Percentiles rank a stretch among this genome's conserved stretches.
These are phyloP conservation scores for Glaciozyma antarctica DNA, from an alignment of 768 basidiomycete genomes.

Conservation along the genomic window DNA sequence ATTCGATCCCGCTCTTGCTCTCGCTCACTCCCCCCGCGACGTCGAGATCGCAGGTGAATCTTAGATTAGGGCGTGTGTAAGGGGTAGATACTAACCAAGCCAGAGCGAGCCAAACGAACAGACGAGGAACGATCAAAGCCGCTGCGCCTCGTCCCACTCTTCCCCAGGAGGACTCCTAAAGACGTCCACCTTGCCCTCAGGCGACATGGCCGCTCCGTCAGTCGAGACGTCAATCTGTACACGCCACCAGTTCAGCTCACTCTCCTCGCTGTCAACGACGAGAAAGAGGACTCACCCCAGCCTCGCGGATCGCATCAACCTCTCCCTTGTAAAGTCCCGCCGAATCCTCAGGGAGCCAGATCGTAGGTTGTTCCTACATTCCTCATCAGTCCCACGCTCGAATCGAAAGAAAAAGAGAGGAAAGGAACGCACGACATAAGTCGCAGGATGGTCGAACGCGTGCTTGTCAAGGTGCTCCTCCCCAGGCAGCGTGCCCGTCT, in stretches of 20 bases:
- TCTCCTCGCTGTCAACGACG: too few relatives aligned
- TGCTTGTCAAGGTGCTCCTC: slow-evolving; percentile 35
- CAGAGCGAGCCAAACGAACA: too few relatives aligned
- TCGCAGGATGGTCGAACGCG: slow-evolving; percentile 76
- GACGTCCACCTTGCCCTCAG: slow-evolving; percentile 52
- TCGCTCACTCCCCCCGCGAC: too few relatives aligned
- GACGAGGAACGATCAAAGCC: too few relatives aligned
- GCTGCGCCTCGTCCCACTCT: too few relatives aligned
- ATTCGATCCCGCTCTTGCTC: too few relatives aligned
- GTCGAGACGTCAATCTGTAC: slow-evolving; percentile 25
- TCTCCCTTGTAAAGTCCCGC: slow-evolving; percentile 54
- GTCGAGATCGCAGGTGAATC: too few relatives aligned
- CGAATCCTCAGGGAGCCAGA: slow-evolving; percentile 84
- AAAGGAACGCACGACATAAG: slow-evolving; percentile 39
- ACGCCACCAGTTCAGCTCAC: background rate
- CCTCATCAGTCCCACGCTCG: background rate
- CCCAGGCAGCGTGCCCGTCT: slow-evolving; percentile 22
- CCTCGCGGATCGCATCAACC: slow-evolving; percentile 48
- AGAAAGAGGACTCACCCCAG: slow-evolving; percentile 9
- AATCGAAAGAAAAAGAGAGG: too few relatives aligned
- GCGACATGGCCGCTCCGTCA: slow-evolving; percentile 46
- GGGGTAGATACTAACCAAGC: too few relatives aligned
- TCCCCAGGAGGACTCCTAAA: slow-evolving; percentile 12
- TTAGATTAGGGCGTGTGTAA: too few relatives aligned
- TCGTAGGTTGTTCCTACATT: slow-evolving; percentile 48